Evolutionary conservation across 805 yeast species (phyloP), one percentile per base, ranked within the genome.

Genomic region (Ogataea angusta): DNA sequence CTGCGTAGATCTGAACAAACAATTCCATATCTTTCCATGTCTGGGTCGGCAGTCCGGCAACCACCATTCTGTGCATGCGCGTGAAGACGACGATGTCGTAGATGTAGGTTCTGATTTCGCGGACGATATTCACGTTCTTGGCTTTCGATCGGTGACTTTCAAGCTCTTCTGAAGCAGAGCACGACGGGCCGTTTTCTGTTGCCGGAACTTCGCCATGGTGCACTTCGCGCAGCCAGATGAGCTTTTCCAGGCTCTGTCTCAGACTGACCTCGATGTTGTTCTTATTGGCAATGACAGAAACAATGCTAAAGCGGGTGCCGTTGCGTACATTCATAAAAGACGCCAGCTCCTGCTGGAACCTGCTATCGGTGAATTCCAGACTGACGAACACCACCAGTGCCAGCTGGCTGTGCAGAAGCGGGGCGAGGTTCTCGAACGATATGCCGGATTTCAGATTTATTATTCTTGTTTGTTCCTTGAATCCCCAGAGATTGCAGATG

Each of bases 31-130:
- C 80, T 2, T 53, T 43, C 9, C 70, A 54, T 2, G 73, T 61
- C 36, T 59, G 54, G 0, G 82, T 76, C 1, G 80, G 70, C 0
- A 79, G 53, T 0, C 86, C 86, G 1, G 70, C 66, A 16, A 52
- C 45, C 2, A 78, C 77, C 54, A 77, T 69, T 30, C 86, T 54
- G 49, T 80, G 82, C 38, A 70, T 68, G 31, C 87, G 61, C 2
- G 74, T 50, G 49, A 70, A 75, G 2, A 79, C 64, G 2, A 77
- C 56, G 10, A 81, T 66, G 53, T 80, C 85, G 45, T 77, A 75
- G 45, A 77, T 69, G 48, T 80, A 81, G 5, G 81, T 56, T 31
- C 54, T 54, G 22, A 80, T 60, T 39, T 80, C 84, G 0, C 78
- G 69, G 1, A 69, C 66, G 6, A 80, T 56, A n/a, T 45, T 50